Conservation (phyloP, 176 grass and related monocot genomes). For the Musa itinerans region DNA sequence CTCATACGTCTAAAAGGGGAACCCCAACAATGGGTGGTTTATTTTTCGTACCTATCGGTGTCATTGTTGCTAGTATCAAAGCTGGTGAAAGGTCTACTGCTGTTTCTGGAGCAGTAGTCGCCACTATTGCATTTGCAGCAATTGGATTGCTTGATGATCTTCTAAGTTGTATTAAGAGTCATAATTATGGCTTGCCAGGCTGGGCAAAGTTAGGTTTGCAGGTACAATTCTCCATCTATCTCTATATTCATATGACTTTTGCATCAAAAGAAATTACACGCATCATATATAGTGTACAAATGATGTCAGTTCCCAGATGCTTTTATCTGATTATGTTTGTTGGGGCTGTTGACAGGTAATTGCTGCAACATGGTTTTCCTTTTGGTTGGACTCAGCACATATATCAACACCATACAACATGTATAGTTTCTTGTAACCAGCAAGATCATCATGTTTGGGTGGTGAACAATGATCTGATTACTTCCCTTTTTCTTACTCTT, state of each 20-base stretch:
- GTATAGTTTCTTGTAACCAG: slow-evolving; percentile 57
- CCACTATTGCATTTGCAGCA: slow-evolving; percentile 57
- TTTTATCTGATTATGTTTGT: neutral
- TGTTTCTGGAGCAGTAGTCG: slow-evolving; percentile 55
- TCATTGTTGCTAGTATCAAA: slow-evolving; percentile 52
- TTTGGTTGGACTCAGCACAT: slow-evolving; percentile 66
- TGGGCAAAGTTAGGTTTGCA: slow-evolving; percentile 63
- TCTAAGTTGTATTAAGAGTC: slow-evolving; percentile 26
- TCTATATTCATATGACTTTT: slow-evolving; percentile 1
- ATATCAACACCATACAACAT: slow-evolving; percentile 82
- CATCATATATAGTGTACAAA: slow-evolving; percentile 5
- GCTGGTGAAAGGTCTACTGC: slow-evolving; percentile 38
- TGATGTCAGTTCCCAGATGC: slow-evolving; percentile 20
- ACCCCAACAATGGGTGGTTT: slow-evolving; percentile 83
- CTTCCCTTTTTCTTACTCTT: neutral
- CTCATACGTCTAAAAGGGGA: slow-evolving; percentile 45
- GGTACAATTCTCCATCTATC: slow-evolving; percentile 23
- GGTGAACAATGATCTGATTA: slow-evolving; percentile 1
- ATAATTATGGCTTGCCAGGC: slow-evolving; percentile 35
- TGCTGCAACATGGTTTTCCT: slow-evolving; percentile 67
- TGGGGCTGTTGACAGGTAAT: slow-evolving; percentile 31
- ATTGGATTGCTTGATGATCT: slow-evolving; percentile 86
- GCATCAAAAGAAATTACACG: slow-evolving; percentile 1
- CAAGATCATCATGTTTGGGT: slow-evolving; percentile 27
- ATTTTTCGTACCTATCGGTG: slow-evolving; percentile 78